phyloP scores from a whole-genome alignment of 768 basidiomycete species.

The Postia placenta region DNA sequence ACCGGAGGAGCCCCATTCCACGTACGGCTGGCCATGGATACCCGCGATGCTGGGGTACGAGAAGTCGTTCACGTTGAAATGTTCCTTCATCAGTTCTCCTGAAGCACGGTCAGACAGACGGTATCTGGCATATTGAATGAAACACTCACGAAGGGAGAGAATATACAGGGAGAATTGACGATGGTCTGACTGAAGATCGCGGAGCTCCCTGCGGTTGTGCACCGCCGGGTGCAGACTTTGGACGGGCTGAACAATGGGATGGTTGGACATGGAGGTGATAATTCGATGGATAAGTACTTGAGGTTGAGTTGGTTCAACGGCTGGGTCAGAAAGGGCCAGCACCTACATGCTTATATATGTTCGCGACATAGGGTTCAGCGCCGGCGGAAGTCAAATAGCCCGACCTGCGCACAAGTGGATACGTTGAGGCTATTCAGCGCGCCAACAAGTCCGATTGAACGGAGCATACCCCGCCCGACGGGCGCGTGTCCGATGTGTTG shows the following conservation, averaged over 20 bases:
- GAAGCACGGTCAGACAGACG: not conserved
- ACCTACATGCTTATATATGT: not conserved
- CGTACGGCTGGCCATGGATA: slow-evolving; percentile 47
- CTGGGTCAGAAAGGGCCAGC: not conserved
- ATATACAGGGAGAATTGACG: slow-evolving; percentile 46
- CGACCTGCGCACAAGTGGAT: not conserved
- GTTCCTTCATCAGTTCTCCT: not conserved
- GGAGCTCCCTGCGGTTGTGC: slow-evolving; percentile 12
- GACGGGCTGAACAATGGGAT: not conserved
- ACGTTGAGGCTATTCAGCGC: not conserved
- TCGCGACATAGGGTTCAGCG: not conserved
- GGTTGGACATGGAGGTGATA: not conserved
- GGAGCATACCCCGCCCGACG: too few relatives aligned
- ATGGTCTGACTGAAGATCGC: slow-evolving; percentile 28
- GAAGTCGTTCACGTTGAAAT: slow-evolving; percentile 6
- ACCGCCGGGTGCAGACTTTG: not conserved
- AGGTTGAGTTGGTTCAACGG: not conserved
- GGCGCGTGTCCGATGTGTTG: too few relatives aligned
- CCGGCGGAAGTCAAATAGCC: not conserved
- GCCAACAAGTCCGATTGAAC: not conserved
- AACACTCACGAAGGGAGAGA: slow-evolving; percentile 39
- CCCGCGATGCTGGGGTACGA: slow-evolving; percentile 43
- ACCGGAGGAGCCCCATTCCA: slow-evolving; percentile 35
- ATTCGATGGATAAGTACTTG: not conserved
- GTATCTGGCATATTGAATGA: not conserved